Percentiles rank a stretch among this genome's conserved stretches.
Evolutionary conservation across 371 early-diverging fungal species (phyloP).

Genomic region (Mortierella sp.): DNA sequence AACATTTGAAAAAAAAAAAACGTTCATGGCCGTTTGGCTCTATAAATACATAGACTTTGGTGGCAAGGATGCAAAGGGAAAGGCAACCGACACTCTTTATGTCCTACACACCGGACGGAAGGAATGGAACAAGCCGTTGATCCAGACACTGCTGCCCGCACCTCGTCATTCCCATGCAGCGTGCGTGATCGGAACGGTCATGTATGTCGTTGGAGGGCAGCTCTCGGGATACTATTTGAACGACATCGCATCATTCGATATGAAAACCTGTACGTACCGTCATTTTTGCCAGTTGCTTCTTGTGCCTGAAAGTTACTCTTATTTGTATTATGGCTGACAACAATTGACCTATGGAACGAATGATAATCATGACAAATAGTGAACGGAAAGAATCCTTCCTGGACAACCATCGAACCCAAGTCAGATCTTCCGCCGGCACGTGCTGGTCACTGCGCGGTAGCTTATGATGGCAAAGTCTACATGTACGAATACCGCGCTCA

Average conservation of each 20-base stretch:
- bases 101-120: conserved; percentile 50
- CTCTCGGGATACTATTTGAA: conserved; percentile 73
- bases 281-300: not conserved
- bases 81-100: conserved; percentile 34
- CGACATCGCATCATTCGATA: conserved; percentile 76
- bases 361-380: conserved; percentile 21
- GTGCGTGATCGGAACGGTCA: conserved; percentile 67
- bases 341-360: not conserved
- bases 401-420: conserved; percentile 61
- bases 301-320: too few relatives aligned
- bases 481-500: conserved; percentile 62
- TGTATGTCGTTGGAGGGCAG: conserved; percentile 82
- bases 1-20: not conserved
- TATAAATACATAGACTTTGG: conserved; percentile 34
- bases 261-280: conserved; percentile 63
- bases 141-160: conserved; percentile 66
- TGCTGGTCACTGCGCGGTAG: conserved; percentile 68
- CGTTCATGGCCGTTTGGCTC: not conserved
- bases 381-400: conserved; percentile 58
- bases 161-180: conserved; percentile 80
- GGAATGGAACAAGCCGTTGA: conserved; percentile 64
- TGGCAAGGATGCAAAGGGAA: conserved; percentile 54
- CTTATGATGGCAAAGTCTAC: conserved; percentile 68
- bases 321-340: too few relatives aligned
- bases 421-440: conserved; percentile 66